Base-by-base conservation (phyloP, 2,329 filamentous ascomycete genomes). In the Pseudogymnoascus sp. region DNA sequence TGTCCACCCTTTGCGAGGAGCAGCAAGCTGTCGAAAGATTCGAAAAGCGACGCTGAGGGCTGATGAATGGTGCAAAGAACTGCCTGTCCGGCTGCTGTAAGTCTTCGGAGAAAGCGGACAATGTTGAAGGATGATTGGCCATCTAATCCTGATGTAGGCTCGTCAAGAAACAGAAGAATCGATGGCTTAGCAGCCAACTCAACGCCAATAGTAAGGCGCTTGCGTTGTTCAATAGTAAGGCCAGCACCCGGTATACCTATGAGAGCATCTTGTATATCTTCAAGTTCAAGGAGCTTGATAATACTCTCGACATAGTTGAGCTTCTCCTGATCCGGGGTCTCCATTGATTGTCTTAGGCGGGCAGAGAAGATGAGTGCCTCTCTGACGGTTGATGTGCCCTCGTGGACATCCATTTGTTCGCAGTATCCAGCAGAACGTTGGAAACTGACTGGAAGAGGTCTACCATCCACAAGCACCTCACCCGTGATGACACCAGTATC, bases 351-450 rank as follows among this genome's bases (percentile, higher is more conserved):
- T 63, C 93, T 89, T 43, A 97, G 87, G 5, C 93, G 75, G 14
- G 93, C 93, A 69, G 88, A 92, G 75, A 97, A 97, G 69, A 86
- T 86, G 31, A 97, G 81, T 6, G 92, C 91, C 76, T 97, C 93
- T 65, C 93, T 87, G 31, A 96, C 92, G 1, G 93, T 96, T 0
- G 87, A 80, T 69, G 91, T 95, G 55, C 88, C 81, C 58, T 96
- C 81, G 72, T 96, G 92, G 11, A 96, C 81, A 82, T 97, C 93
- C 72, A 96, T 90, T 74, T 96, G 93, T 72, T 96, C 91, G 38
- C 93, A 91, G 69, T 96, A 96, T 43, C 92, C 92, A 0, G 70
- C 68, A 16, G 70, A 71, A 23, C 92, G 88, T 75, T 96, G 92
- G 81, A 96, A 96, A 0, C 88, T 92, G 43, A 83, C 80, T 67